Evolutionary conservation across 1,284 basidiomycete species (phyloP).

Genomic region (Marasmius sp.): DNA sequence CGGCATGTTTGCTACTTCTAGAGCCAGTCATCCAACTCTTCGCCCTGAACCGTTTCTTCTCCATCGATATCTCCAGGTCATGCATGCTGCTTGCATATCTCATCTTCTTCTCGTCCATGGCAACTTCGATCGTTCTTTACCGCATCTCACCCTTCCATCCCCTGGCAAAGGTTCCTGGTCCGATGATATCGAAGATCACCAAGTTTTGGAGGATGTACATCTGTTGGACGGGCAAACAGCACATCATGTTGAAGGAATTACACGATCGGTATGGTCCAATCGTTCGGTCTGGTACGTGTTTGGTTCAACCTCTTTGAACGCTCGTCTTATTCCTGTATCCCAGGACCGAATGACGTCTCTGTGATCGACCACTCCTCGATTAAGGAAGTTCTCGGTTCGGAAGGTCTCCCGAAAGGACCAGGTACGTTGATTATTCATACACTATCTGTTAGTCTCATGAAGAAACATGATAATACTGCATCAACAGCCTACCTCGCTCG

Average conservation of each 20-base stretch:
- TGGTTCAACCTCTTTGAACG: constrained; percentile 3
- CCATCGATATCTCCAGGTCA: background rate
- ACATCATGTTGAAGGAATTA: constrained; percentile 30
- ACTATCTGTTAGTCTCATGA: too few relatives aligned
- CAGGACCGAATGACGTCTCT: constrained; percentile 58
- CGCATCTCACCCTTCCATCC: constrained; percentile 50
- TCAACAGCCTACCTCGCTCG: too few relatives aligned
- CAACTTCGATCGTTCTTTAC: constrained; percentile 36
- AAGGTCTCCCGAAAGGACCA: too few relatives aligned
- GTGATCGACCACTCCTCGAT: constrained; percentile 20
- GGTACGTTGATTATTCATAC: too few relatives aligned
- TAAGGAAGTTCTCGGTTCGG: too few relatives aligned
- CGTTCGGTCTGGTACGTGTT: constrained; percentile 38
- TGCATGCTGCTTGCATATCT: background rate
- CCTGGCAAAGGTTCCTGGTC: constrained; percentile 44
- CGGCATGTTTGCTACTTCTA: too few relatives aligned
- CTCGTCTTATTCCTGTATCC: background rate
- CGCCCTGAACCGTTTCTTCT: background rate
- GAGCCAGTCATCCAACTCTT: background rate
- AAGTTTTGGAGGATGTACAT: constrained; percentile 35
- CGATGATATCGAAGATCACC: constrained; percentile 33
- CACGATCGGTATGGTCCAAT: constrained; percentile 44
- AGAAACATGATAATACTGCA: too few relatives aligned
- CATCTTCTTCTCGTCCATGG: constrained; percentile 25
- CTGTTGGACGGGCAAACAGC: constrained; percentile 33